phyloP scores from a whole-genome alignment of 2,329 filamentous ascomycete species.

The Phaeomoniella chlamydospora region DNA sequence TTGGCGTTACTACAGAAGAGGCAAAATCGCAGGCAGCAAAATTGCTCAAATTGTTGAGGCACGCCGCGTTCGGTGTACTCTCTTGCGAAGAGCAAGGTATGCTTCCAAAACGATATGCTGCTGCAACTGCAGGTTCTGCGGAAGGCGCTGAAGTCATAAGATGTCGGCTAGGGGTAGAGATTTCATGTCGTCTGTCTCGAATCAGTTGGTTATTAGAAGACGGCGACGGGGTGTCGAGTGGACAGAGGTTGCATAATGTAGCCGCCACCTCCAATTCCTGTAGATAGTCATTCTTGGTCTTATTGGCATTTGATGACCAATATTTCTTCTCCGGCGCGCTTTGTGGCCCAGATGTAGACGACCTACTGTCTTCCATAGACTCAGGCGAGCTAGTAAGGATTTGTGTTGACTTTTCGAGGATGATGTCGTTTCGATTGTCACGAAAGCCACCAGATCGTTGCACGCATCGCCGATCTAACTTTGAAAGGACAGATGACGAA shows the following conservation, averaged over 20 bases:
- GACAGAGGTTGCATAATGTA: not conserved
- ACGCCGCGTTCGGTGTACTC: not conserved
- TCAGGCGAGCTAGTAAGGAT: not conserved
- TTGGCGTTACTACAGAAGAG: not conserved
- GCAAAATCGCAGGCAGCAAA: too few species aligned
- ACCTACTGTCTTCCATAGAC: not conserved
- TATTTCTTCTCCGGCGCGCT: not conserved
- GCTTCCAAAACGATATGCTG: not conserved
- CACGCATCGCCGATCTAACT: not conserved
- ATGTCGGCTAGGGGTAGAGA: too few species aligned
- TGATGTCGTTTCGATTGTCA: not conserved
- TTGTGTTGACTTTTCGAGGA: not conserved
- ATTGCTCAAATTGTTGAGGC: not conserved
- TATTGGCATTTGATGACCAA: too few species aligned
- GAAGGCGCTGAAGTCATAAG: too few species aligned
- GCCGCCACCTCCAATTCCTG: not conserved
- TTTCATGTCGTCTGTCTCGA: too few species aligned
- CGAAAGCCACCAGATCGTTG: not conserved
- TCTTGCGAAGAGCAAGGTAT: not conserved
- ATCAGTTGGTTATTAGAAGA: too few species aligned
- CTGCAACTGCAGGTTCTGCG: not conserved
- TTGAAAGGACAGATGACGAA: conserved; percentile 3
- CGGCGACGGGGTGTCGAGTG: not conserved
- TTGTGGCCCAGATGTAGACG: not conserved
- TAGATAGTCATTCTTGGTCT: not conserved